Evolutionary conservation across 768 basidiomycete genomes (phyloP), one percentile per base, ranked within the genome.

Genomic region (Macrolepiota fuliginosa): DNA sequence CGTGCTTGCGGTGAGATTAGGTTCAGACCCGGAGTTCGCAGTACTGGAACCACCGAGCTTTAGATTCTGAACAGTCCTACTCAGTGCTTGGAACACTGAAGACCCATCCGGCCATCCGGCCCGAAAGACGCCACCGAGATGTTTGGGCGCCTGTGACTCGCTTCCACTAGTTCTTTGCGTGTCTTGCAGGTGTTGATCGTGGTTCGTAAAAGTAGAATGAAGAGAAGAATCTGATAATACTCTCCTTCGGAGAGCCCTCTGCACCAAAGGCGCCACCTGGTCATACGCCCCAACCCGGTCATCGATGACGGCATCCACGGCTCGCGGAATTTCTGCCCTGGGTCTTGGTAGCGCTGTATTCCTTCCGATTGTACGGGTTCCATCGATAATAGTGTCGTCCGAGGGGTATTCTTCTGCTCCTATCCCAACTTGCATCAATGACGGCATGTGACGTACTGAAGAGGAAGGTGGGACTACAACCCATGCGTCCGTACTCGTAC

Each of bases 171-270:
- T 46, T n/a, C 17, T 36, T 19, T 9, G 40, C 12, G 29, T 7
- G 15, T 47, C 59, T 10, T 61, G 59, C 11, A 17, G 17, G 3
- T 27, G 40, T n/a, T 78, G 79, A 4, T 72, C 77, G 52, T 90
- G 83, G 58, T 75, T 79, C 62, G 86, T 76, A 74, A 91, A 96
- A 0, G 92, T 92, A 3, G 92, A 90, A 63, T 88, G 91, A 63
- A 98, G 94, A 1, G 93, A 96, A 0, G 94, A 96, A 71, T 98
- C 96, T 1, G 92, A 94, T 54, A 97, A 73, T 1, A 94, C 94
- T 57, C 96, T 83, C 29, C 89, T 83, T 40, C 86, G 84, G 6
- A 95, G 77, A 17, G 87, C 85, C 22, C 86, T 85, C 52, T 89
- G 81, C 25, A 87, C 73, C 15, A 92, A 72, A n/a, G 88, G 79